Conservation (phyloP, 371 early-diverging fungal species). For the Syncephalastrum racemosum region DNA sequence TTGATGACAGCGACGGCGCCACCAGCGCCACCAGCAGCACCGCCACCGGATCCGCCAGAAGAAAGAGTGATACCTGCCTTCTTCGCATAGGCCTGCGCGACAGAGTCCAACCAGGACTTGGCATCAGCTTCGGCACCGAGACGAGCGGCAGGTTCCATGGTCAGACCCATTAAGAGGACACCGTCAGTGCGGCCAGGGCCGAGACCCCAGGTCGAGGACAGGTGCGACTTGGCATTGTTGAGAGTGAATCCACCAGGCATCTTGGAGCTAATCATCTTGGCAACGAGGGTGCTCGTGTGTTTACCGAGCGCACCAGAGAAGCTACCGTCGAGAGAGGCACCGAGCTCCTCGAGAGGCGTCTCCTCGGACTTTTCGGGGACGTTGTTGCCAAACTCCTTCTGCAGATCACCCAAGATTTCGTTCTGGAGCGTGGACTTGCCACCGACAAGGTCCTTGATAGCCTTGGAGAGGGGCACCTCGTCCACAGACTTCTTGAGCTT, state of each 20-base stretch:
- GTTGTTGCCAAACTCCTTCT: constrained; percentile 86
- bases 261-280: constrained; percentile 86
- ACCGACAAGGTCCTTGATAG: constrained; percentile 92
- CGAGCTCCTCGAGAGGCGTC: constrained; percentile 83
- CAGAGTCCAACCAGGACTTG: constrained; percentile 84
- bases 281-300: constrained; percentile 73
- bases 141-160: constrained; percentile 87
- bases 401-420: constrained; percentile 95
- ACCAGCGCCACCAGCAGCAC: constrained; percentile 59
- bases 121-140: constrained; percentile 82
- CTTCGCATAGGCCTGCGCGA: constrained; percentile 80
- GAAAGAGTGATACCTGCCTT: constrained; percentile 77
- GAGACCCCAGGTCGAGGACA: constrained; percentile 76
- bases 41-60: constrained; percentile 57
- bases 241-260: constrained; percentile 94
- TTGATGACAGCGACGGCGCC: constrained; percentile 74
- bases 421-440: constrained; percentile 97
- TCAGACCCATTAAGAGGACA: constrained; percentile 78
- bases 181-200: constrained; percentile 85
- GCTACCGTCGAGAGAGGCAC: constrained; percentile 61
- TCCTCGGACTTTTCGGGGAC: constrained; percentile 95
- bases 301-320: constrained; percentile 82
- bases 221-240: constrained; percentile 74
- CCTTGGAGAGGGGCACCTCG: constrained; percentile 75
- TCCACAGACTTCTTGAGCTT: constrained; percentile 85